Evolutionary conservation across 2,329 filamentous ascomycete genomes (phyloP).

Genomic region (Neospermospora avenae): DNA sequence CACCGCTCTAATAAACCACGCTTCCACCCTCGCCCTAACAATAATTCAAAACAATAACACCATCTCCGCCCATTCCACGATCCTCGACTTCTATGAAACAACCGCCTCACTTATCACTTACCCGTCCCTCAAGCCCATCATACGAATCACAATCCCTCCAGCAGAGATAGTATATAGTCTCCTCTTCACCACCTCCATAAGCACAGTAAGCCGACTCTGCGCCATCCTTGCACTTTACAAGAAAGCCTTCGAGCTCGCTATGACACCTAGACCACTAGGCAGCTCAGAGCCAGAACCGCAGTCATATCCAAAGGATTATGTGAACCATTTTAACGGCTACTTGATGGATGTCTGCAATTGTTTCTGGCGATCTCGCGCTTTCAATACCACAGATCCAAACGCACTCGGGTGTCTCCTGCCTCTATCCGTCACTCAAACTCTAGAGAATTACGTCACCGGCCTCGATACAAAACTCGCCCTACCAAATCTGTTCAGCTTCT

Average conservation of each 20-base stretch:
- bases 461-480: slow-evolving; percentile 48
- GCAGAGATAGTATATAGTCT: slow-evolving; percentile 67
- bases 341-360: slow-evolving; percentile 86
- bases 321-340: slow-evolving; percentile 75
- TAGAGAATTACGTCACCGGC: slow-evolving; percentile 47
- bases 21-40: slow-evolving; percentile 55
- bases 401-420: slow-evolving; percentile 51
- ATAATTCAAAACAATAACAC: slow-evolving; percentile 52
- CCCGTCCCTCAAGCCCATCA: slow-evolving; percentile 45
- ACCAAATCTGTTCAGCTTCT: slow-evolving; percentile 53
- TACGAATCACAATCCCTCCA: slow-evolving; percentile 67
- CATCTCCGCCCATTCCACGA: slow-evolving; percentile 47
- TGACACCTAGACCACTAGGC: slow-evolving; percentile 40
- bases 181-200: slow-evolving; percentile 61
- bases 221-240: slow-evolving; percentile 71
- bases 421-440: slow-evolving; percentile 41
- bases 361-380: slow-evolving; percentile 72
- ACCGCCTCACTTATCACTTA: slow-evolving; percentile 55
- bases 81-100: slow-evolving; percentile 69
- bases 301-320: slow-evolving; percentile 55
- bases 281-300: slow-evolving; percentile 26
- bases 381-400: slow-evolving; percentile 62
- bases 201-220: slow-evolving; percentile 65
- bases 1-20: slow-evolving; percentile 44
- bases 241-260: slow-evolving; percentile 65